These are phyloP conservation scores for Lipomyces mesembrius DNA, from an alignment of 805 yeast species.

Conservation along the genomic window DNA sequence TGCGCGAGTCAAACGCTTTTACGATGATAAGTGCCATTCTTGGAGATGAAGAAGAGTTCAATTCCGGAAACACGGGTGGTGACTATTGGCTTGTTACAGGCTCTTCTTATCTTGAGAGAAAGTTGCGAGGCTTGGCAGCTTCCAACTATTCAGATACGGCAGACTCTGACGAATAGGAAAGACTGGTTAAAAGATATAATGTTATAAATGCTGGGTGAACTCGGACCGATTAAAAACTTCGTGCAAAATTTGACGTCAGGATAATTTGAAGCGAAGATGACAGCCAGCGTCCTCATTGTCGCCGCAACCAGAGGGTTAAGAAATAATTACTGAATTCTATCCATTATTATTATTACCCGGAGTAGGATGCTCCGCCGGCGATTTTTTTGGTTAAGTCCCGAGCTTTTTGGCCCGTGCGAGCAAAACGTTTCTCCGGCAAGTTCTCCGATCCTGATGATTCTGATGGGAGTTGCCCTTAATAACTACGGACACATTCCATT, in stretches of 20 bases:
- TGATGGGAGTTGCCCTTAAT: too few relatives aligned
- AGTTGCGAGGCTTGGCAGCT: slow-evolving; percentile 5
- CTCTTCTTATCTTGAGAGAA: slow-evolving; percentile 1
- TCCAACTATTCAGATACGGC: not conserved
- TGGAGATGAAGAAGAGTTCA: slow-evolving; percentile 2
- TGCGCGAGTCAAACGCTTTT: not conserved
- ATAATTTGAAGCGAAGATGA: not conserved
- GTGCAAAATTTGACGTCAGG: not conserved
- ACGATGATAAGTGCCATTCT: not conserved
- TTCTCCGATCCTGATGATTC: too few relatives aligned
- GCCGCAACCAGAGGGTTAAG: too few relatives aligned
- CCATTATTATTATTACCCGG: too few relatives aligned
- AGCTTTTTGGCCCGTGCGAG: too few relatives aligned
- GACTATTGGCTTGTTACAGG: not conserved
- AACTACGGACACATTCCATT: too few relatives aligned
- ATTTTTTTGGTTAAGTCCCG: too few relatives aligned
- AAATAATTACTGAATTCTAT: too few relatives aligned
- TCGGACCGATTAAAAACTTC: not conserved
- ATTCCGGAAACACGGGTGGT: not conserved
- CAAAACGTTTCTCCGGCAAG: too few relatives aligned
- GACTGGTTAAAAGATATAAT: not conserved
- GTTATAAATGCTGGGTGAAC: slow-evolving; percentile 1
- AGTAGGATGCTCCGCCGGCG: too few relatives aligned
- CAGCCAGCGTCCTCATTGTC: too few relatives aligned
- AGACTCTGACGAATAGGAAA: not conserved